Conservation (phyloP, 208 protist genomes). For the Acanthamoeba lenticulata region DNA sequence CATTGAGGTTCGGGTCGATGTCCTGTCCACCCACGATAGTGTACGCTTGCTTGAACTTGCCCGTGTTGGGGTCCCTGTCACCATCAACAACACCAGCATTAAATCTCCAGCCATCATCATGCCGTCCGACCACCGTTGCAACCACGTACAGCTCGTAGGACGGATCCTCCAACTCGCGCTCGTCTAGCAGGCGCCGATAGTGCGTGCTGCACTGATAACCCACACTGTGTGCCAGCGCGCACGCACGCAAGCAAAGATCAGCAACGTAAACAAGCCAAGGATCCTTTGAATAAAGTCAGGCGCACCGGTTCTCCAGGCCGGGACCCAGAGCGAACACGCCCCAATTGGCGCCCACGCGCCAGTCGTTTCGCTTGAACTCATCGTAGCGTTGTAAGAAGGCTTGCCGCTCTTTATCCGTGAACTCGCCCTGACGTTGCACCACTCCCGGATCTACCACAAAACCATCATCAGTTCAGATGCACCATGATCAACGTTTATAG, state of each 20-base stretch:
- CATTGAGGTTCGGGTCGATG: background rate
- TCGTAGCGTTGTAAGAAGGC: background rate
- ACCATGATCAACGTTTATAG: background rate
- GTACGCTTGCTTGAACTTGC: background rate
- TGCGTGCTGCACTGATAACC: conserved; percentile 10
- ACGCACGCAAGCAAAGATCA: background rate
- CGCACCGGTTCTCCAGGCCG: background rate
- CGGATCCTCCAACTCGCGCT: background rate
- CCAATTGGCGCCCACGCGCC: conserved; percentile 2
- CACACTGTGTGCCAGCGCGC: background rate
- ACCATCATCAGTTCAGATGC: background rate
- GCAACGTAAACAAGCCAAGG: background rate
- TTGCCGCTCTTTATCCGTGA: background rate
- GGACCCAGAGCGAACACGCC: background rate
- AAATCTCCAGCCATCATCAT: too few relatives aligned
- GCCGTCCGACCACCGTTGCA: too few relatives aligned
- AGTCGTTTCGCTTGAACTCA: background rate
- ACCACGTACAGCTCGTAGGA: background rate
- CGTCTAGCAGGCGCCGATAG: background rate
- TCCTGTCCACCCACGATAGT: background rate
- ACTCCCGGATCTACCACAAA: background rate
- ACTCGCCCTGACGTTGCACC: background rate
- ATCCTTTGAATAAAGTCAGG: background rate
- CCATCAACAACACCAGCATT: too few relatives aligned
- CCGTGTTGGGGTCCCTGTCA: background rate